Conservation (phyloP, 2,329 filamentous ascomycete genomes). For the Nothopassalora personata region DNA sequence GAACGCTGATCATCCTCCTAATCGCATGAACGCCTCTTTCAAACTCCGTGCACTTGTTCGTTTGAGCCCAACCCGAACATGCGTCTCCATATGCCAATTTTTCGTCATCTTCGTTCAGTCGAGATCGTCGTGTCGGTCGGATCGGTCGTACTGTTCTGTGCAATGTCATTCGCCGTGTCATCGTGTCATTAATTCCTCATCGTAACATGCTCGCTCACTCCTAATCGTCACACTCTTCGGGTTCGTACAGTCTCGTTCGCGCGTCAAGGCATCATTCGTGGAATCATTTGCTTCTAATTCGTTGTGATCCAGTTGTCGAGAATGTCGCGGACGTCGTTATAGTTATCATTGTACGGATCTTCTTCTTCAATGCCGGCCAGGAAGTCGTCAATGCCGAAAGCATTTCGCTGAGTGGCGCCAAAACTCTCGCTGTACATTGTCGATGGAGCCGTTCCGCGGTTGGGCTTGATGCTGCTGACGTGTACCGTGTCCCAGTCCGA, state of each 20-base stretch:
- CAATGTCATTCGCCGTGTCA: conserved; percentile 6
- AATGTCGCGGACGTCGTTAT: conserved; percentile 22
- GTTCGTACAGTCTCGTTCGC: conserved; percentile 4
- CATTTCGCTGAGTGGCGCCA: conserved; percentile 58
- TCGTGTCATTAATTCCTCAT: conserved; percentile 15
- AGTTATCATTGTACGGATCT: conserved; percentile 7
- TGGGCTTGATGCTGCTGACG: conserved; percentile 17
- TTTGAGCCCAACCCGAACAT: not conserved
- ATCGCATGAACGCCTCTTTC: not conserved
- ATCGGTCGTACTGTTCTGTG: conserved; percentile 1
- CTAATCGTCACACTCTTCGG: not conserved
- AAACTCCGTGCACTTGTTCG: not conserved
- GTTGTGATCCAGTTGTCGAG: conserved; percentile 21
- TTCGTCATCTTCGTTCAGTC: conserved; percentile 2
- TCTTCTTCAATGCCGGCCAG: conserved; percentile 8
- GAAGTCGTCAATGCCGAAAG: conserved; percentile 20
- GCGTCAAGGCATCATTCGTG: conserved; percentile 5
- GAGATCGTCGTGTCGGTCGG: not conserved
- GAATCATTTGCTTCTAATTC: conserved; percentile 5
- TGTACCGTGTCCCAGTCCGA: conserved; percentile 24
- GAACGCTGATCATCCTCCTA: conserved; percentile 6
- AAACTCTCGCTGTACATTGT: conserved; percentile 85
- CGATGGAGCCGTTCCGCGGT: conserved; percentile 50
- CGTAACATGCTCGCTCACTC: conserved; percentile 8
- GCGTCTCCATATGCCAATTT: conserved; percentile 3